These are phyloP conservation scores for Luffa aegyptiaca DNA, from an alignment of 306 rosid species.

Conservation along the genomic window DNA sequence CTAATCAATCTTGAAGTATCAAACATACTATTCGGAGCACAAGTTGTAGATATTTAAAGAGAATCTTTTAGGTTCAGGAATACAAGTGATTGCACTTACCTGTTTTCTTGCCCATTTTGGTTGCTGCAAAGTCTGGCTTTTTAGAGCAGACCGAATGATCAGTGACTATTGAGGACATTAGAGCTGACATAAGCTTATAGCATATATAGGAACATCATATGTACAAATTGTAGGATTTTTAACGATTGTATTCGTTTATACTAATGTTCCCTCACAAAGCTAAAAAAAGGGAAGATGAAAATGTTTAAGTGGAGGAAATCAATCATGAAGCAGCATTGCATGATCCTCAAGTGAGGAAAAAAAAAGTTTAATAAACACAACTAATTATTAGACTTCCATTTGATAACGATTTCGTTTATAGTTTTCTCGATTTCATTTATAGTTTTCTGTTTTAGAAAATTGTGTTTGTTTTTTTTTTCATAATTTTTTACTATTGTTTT, in stretches of 20 bases:
- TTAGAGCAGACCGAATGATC: neutral
- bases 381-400: no score
- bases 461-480: no score
- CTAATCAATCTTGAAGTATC: conserved; percentile 33
- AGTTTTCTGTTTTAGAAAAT: no score
- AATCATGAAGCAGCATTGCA: neutral
- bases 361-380: neutral
- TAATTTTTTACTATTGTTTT: no score
- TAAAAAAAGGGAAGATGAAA: neutral
- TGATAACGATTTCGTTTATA: no score
- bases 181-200: neutral
- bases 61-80: neutral
- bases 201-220: neutral
- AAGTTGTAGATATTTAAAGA: neutral
- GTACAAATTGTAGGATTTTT: neutral
- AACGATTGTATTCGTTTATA: neutral
- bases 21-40: neutral
- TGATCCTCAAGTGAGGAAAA: neutral
- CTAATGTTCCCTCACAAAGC: neutral
- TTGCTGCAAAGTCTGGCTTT: neutral
- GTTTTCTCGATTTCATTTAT: no score
- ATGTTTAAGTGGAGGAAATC: neutral
- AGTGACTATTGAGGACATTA: neutral
- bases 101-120: neutral
- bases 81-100: neutral